A percentile compares a stretch with the other conserved stretches of the same genome.
Conservation (phyloP, 345 rosid species). For the Trapa incisa region DNA sequence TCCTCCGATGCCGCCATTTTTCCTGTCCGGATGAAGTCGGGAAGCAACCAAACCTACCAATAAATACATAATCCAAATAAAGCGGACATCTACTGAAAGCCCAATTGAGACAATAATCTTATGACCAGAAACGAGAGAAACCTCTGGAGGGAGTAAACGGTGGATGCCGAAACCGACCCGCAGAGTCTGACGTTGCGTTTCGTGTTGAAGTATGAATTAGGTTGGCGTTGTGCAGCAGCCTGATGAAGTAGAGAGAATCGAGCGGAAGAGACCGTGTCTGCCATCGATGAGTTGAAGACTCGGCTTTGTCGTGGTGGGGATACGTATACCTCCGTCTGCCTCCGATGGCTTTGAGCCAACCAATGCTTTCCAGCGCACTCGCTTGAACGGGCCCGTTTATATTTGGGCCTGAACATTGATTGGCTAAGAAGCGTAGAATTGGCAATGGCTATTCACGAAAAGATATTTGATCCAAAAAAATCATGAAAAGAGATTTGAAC, state of each 20-base stretch:
- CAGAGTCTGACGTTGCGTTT: neutral
- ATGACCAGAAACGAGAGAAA: neutral
- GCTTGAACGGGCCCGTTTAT: no score
- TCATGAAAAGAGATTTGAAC: no score
- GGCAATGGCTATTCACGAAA: no score
- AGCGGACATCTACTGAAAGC: neutral
- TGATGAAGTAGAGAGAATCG: constrained; percentile 9
- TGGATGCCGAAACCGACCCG: neutral
- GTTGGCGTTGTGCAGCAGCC: constrained; percentile 5
- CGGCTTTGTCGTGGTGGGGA: no score
- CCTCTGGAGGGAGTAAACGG: neutral
- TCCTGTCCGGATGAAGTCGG: neutral
- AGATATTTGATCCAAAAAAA: no score
- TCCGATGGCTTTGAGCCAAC: no score
- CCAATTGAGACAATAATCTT: neutral
- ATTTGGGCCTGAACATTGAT: no score
- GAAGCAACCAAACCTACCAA: neutral
- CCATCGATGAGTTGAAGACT: constrained; percentile 14
- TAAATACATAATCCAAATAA: neutral
- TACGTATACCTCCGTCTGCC: no score
- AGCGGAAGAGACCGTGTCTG: constrained; percentile 9
- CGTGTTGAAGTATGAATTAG: constrained; percentile 8
- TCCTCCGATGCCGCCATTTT: neutral
- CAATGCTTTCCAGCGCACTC: no score
- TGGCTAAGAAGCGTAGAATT: no score